Base-by-base conservation (phyloP, 2,329 filamentous ascomycete genomes). In the Penicillium janthinellum region DNA sequence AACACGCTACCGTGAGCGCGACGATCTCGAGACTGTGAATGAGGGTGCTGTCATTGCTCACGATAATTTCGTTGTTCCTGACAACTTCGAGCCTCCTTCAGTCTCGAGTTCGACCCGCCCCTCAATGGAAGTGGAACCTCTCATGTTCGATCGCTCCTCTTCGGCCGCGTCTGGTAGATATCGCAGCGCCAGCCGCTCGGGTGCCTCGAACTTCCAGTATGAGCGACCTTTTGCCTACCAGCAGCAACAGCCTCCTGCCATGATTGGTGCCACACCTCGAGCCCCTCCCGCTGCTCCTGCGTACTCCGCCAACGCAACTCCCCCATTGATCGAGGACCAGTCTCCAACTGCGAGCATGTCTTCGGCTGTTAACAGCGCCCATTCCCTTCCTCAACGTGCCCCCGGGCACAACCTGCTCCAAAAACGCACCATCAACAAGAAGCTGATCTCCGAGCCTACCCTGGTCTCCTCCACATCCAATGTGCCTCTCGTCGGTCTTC, bases 361-460 rank as follows among this genome's bases (percentile, higher is more conserved):
- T 60, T 56, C 67, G 49, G 64, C 58, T 60, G 65, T 66, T 61
- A 58, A 31, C 31, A 39, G 39, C 20, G 17, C 68, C 42, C 58
- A 70, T 56, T 41, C 60, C 6, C 44, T 67, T n/a, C 63, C 71
- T 22, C 70, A 72, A 56, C 74, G 74, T 63, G 67, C 70, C 12
- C 63, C 71, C 31, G 68, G 70, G 7, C 64, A 70, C 35, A 61
- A 61, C 56, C 63, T 69, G 56, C 71, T 77, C 5, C 81, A 84
- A 39, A 88, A 87, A 76, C 83, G 83, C 66, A 79, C 82, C 0
- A 79, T 88, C 50, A 82, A 83, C 62, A 89, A 89, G 72, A 77
- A 79, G 12, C 82, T 84, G 58, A 89, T 89, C 52, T 87, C 85
- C 2, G 86, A 88, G 66, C 86, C 86, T 0, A 80, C 76, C 3